These are phyloP conservation scores for Alternaria angustiovoidea DNA, from an alignment of 2,329 filamentous ascomycete genomes.

Conservation along the genomic window DNA sequence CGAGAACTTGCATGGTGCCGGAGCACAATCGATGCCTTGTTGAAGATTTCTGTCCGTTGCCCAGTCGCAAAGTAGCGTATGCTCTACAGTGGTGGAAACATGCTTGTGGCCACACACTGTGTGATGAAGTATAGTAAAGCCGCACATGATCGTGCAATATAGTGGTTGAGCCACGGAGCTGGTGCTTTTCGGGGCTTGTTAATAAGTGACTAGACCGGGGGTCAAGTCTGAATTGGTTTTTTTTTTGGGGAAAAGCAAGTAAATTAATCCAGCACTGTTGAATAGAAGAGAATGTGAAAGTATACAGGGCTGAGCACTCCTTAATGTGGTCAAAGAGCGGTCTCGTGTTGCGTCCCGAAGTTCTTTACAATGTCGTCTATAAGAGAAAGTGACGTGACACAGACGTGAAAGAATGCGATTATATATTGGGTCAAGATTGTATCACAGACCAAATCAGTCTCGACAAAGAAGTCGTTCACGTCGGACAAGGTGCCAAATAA, in stretches of 20 bases:
- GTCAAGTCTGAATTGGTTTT: neutral
- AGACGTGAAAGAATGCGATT: neutral
- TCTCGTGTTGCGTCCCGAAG: neutral
- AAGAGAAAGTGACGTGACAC: neutral
- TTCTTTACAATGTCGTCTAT: neutral
- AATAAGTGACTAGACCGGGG: neutral
- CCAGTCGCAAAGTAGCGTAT: neutral
- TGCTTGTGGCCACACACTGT: neutral
- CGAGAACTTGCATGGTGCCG: neutral
- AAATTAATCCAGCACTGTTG: neutral
- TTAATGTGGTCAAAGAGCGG: neutral
- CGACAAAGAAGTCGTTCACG: neutral
- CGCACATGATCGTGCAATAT: neutral
- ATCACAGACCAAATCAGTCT: neutral
- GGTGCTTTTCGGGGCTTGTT: neutral
- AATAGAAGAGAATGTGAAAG: neutral
- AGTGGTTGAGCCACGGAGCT: neutral
- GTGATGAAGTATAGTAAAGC: neutral
- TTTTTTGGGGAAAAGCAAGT: neutral
- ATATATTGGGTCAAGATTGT: neutral
- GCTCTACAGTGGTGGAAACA: neutral
- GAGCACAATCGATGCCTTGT: neutral
- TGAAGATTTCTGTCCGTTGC: neutral
- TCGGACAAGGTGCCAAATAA: neutral
- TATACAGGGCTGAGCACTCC: neutral